Percentiles rank a stretch among this genome's conserved stretches.
Evolutionary conservation across 305 asterid species (phyloP).

Genomic region (Fraxinus sp.): DNA sequence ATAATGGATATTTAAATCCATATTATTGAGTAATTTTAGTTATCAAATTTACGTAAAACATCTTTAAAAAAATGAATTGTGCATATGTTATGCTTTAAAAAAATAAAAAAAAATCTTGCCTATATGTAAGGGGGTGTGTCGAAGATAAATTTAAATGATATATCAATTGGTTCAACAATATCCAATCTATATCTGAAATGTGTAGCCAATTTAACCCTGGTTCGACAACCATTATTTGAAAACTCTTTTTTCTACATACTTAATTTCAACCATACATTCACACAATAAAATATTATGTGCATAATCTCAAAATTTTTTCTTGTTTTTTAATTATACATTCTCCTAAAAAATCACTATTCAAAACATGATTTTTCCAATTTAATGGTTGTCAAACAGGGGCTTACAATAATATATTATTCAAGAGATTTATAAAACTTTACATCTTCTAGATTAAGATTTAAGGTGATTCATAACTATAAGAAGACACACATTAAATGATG

Average conservation of each 20-base stretch:
- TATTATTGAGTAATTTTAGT: not conserved
- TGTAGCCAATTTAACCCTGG: not conserved
- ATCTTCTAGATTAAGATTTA: not conserved
- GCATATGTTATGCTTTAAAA: not conserved
- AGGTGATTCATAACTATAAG: not conserved
- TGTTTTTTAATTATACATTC: too few relatives aligned
- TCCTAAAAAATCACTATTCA: too few relatives aligned
- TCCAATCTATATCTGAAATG: not conserved
- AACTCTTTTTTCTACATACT: too few relatives aligned
- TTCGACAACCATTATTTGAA: too few relatives aligned
- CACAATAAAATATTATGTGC: too few relatives aligned
- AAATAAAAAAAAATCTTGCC: not conserved
- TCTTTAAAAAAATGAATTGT: not conserved
- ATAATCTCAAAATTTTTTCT: too few relatives aligned
- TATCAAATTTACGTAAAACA: not conserved
- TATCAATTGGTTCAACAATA: not conserved
- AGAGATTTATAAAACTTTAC: not conserved
- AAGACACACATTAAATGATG: not conserved
- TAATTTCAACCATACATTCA: too few relatives aligned
- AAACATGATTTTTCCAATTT: too few relatives aligned
- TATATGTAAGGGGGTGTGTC: too few relatives aligned
- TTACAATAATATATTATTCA: not conserved
- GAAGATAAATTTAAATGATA: not conserved
- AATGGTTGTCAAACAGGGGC: too few relatives aligned
- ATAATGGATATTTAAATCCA: not conserved